Base-by-base conservation (phyloP, 1,284 basidiomycete genomes). In the Moniliophthora roreri region DNA sequence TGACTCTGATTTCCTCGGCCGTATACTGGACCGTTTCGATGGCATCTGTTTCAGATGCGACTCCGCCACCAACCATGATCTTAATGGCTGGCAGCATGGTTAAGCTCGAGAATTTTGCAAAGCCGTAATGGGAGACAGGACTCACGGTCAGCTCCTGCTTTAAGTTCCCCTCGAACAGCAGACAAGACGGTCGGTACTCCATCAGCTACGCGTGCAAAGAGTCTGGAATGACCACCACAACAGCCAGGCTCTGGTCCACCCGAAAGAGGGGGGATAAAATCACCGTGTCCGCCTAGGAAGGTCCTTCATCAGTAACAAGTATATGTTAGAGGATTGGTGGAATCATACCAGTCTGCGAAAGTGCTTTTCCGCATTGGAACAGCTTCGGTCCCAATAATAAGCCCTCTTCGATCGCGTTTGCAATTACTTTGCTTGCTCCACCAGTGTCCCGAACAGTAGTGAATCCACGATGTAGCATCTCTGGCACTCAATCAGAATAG, bases 361-460 rank as follows among this genome's bases (percentile, higher is more conserved):
- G 63, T 1, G 70, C 74, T 40, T 72, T 72, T 2, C 77, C 76
- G 52, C 76, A 75, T 50, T 78, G 75, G 48, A 75, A 67, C 11
- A 79, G 63, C 0, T 76, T 63, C 0, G 77, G 77, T 0, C 77
- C 77, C 0, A 60, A 51, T 26, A 77, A 66, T 0, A 79, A 66
- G 11, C 76, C 74, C 57, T 78, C 76, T 10, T 67, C 63, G 20
- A 77, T 67, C 0, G 77, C 74, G 28, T 66, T 61, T 9, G 75
- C 74, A 9, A 75, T 64, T 6, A 68, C 62, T 57, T 75, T 76
- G 50, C 68, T 72, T 0, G 76, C 78, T 13, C 78, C 78, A 55
- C 76, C 77, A 9, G 70, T 71, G 56, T 80, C 78, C n/a, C 78
- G 69, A 15, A 78, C 74, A 2, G 76, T 77, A 0, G 77, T 80